Conservation (phyloP, 176 grass and related monocot species). For the Bothriochloa decipiens region DNA sequence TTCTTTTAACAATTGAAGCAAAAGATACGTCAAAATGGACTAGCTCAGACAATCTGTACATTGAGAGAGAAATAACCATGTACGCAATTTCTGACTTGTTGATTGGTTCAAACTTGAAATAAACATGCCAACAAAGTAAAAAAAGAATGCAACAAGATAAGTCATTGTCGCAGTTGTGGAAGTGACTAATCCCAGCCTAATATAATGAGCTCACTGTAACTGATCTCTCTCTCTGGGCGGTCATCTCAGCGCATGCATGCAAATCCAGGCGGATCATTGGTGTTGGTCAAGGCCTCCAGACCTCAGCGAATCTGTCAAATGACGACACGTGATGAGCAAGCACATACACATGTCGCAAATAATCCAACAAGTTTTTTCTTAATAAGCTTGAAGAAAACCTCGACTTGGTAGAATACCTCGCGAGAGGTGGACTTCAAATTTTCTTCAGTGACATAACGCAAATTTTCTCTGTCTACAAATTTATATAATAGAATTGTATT, state of each 20-base stretch:
- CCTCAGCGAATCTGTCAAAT: conserved; percentile 45
- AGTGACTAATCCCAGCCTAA: background rate
- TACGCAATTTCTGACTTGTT: background rate
- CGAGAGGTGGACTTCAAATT: too few species aligned
- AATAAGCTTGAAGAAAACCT: background rate
- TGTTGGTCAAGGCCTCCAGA: background rate
- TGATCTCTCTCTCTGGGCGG: too few species aligned
- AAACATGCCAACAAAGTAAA: background rate
- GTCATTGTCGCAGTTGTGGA: background rate
- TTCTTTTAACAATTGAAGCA: too few species aligned
- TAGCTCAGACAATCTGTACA: background rate
- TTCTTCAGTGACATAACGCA: background rate
- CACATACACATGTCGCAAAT: conserved; percentile 8
- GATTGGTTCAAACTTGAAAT: background rate
- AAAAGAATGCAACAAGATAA: background rate
- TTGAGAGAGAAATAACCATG: background rate
- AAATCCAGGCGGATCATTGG: conserved; percentile 23
- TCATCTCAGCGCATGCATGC: background rate
- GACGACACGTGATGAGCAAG: background rate
- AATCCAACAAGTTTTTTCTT: background rate
- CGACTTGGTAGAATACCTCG: background rate
- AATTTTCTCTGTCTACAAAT: too few species aligned
- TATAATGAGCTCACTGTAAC: background rate
- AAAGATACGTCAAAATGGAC: background rate
- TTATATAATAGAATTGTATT: background rate